Base-by-base conservation (phyloP, 441 rosid species). In the Adansonia gregorii region DNA sequence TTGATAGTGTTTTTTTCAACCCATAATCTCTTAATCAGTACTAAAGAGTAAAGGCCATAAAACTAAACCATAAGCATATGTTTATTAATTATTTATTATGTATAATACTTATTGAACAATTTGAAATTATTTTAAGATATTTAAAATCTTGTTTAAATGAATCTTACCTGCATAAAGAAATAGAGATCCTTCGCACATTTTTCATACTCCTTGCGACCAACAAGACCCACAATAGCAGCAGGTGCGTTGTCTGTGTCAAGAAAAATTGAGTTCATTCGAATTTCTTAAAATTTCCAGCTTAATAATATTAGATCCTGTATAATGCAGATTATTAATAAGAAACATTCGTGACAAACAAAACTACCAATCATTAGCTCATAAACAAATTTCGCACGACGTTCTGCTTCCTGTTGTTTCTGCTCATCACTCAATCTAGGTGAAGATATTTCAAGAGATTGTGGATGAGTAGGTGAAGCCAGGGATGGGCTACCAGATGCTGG, bases 281-380 rank as follows among this genome's bases (percentile, higher is more conserved):
- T 76, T 67, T 65, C 52, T 8, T 55, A 77, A 12, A 58, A 60
- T 15, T n/a, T 69, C 41, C 12, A 20, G 31, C 67, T 59, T 20
- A 48, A 10, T 51, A 22, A 78, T 2, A 67, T 27, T 59, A 35
- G 20, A 46, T 73, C 49, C 22, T 10, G 48, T 41, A 4, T 12
- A 27, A 72, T 67, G 64, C 31, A 20, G 81, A 60, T 61, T 61
- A 66, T 9, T 54, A 65, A 67, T 19, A 52, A 11, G 15, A 22
- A 69, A 58, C 14, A 31, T 4, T 39, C 10, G 6, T 20, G 58
- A 76, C 72, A 11, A 68, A 78, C 20, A 64, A 10, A 24, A 64
- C 81, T 96, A 94, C 99, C 97, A 14, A 94, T 93, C 92, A 97
- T 94, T 69, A 97, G 85, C 87, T 92, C 94, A 71, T 91, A 92